Evolutionary conservation across 169 alveolate genomes (phyloP).

Genomic region (Cryptosporidium xiaoi): DNA sequence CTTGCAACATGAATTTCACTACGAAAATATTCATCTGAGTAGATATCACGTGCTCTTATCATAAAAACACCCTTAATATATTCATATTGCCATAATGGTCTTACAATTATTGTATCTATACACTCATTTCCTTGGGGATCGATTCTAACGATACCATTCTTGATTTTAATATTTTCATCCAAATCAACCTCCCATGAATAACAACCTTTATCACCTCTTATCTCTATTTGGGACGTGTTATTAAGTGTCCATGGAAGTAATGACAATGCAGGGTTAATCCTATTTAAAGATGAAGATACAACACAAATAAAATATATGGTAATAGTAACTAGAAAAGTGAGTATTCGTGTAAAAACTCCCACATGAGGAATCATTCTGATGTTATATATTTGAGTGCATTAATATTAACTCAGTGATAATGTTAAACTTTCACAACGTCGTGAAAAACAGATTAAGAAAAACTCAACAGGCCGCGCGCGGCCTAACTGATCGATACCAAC

Average conservation of each 20-base stretch:
- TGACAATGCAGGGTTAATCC: slow-evolving; percentile 60
- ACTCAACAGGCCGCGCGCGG: not conserved
- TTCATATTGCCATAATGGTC: slow-evolving; percentile 33
- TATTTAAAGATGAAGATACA: slow-evolving; percentile 23
- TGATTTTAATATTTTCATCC: slow-evolving; percentile 16
- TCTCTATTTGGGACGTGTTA: slow-evolving; percentile 33
- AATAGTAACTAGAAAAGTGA: not conserved
- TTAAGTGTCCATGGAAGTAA: slow-evolving; percentile 61
- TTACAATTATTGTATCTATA: slow-evolving; percentile 18
- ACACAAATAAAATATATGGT: slow-evolving; percentile 26
- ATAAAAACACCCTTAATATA: slow-evolving; percentile 41
- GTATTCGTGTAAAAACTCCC: not conserved
- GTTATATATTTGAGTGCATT: not conserved
- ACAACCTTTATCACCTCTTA: slow-evolving; percentile 42
- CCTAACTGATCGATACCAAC: not conserved
- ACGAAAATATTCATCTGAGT: slow-evolving; percentile 43
- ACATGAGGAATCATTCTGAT: not conserved
- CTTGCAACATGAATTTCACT: slow-evolving; percentile 72
- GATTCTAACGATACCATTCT: not conserved
- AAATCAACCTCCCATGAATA: slow-evolving; percentile 32
- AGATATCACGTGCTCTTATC: slow-evolving; percentile 29
- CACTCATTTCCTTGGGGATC: slow-evolving; percentile 51
- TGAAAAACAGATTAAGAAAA: not conserved
- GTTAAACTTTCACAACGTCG: not conserved
- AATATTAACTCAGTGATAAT: not conserved